Conservation (phyloP, 345 rosid genomes). For the Euclidium syriacum region DNA sequence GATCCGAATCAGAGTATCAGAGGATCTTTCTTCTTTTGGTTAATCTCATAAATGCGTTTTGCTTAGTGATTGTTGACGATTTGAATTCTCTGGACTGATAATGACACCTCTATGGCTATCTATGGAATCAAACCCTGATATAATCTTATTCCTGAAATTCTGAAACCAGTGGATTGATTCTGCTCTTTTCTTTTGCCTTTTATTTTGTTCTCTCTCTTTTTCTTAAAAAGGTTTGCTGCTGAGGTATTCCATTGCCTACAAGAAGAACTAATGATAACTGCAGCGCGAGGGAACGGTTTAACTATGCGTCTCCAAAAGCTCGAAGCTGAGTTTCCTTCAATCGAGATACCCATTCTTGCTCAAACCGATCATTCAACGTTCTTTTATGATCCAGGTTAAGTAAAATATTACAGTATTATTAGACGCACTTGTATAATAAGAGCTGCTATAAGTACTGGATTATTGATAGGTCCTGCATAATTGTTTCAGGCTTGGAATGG, state of each 20-base stretch:
- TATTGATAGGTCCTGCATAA: neutral
- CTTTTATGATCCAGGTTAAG: conserved; percentile 56
- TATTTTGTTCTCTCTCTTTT: neutral
- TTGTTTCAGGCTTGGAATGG: conserved; percentile 64
- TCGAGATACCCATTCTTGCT: conserved; percentile 68
- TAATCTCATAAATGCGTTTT: neutral
- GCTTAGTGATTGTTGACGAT: too few species aligned
- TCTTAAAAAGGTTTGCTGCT: conserved; percentile 69
- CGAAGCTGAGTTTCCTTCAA: conserved; percentile 65
- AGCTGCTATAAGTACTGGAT: neutral
- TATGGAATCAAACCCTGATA: neutral
- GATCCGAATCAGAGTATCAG: too few species aligned
- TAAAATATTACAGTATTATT: too few species aligned
- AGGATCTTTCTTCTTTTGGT: neutral
- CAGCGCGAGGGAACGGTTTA: conserved; percentile 81
- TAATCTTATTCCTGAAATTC: too few species aligned
- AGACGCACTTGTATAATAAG: neutral
- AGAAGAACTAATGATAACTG: conserved; percentile 68
- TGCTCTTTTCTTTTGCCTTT: neutral
- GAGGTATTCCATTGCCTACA: conserved; percentile 85
- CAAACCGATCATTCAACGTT: conserved; percentile 60
- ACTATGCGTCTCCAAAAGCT: conserved; percentile 73
- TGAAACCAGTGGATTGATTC: neutral
- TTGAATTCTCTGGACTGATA: neutral
- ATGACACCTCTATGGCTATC: neutral